These are phyloP conservation scores for Pezicula neosporulosa DNA, from an alignment of 2,329 filamentous ascomycete species.

Conservation along the genomic window DNA sequence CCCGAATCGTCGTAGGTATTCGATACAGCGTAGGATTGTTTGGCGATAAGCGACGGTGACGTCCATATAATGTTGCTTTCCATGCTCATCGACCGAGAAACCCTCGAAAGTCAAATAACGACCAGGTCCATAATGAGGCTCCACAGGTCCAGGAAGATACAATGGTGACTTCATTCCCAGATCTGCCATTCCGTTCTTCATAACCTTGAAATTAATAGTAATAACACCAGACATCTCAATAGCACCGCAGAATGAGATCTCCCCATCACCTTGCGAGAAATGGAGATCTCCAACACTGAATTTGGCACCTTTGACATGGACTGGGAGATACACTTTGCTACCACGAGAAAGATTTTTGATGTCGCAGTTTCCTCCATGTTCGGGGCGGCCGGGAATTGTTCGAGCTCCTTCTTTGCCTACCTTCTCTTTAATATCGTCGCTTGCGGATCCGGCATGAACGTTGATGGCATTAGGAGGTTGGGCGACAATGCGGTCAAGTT, in stretches of 20 bases:
- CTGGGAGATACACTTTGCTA: slow-evolving; percentile 80
- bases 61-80: slow-evolving; percentile 88
- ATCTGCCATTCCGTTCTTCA: slow-evolving; percentile 75
- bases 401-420: slow-evolving; percentile 76
- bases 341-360: slow-evolving; percentile 83
- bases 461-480: slow-evolving; percentile 70
- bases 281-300: slow-evolving; percentile 89
- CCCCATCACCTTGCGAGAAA: slow-evolving; percentile 84
- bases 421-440: slow-evolving; percentile 55
- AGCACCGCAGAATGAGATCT: slow-evolving; percentile 84
- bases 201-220: slow-evolving; percentile 83
- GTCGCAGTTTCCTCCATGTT: slow-evolving; percentile 77
- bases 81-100: slow-evolving; percentile 83
- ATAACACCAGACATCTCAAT: slow-evolving; percentile 95
- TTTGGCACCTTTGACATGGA: slow-evolving; percentile 83
- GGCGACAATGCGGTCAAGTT: slow-evolving; percentile 69
- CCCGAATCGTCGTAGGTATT: slow-evolving; percentile 74
- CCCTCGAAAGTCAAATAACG: slow-evolving; percentile 84
- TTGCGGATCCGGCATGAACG: slow-evolving; percentile 67
- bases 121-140: slow-evolving; percentile 82
- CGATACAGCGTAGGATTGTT: slow-evolving; percentile 67
- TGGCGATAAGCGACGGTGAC: slow-evolving; percentile 84
- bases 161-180: slow-evolving; percentile 79
- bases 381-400: slow-evolving; percentile 61
- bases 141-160: slow-evolving; percentile 82